Evolutionary conservation across 352 stramenopile genomes (phyloP).

Genomic region (Phytophthora agathidicida): DNA sequence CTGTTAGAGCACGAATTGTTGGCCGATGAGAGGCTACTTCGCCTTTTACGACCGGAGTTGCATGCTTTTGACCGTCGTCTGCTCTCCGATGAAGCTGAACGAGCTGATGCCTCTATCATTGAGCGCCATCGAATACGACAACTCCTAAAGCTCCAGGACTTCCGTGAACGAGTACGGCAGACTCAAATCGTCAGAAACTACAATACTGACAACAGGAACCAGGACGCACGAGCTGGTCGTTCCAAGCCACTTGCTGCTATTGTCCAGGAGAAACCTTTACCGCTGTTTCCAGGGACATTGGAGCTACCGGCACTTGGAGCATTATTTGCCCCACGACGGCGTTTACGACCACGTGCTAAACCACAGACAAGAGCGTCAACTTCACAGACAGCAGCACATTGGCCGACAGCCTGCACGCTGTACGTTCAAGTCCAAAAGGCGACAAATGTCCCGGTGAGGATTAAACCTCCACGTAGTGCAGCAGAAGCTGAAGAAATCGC

Average conservation of each 20-base stretch:
- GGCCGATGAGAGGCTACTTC: slow-evolving; percentile 60
- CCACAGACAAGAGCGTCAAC: slow-evolving; percentile 14
- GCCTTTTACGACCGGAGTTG: slow-evolving; percentile 68
- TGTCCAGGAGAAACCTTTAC: slow-evolving; percentile 85
- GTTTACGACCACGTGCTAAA: slow-evolving; percentile 54
- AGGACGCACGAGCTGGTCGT: slow-evolving; percentile 27
- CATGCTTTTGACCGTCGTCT: slow-evolving; percentile 59
- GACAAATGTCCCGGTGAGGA: slow-evolving; percentile 72
- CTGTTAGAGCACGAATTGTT: slow-evolving; percentile 65
- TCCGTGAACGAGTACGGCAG: slow-evolving; percentile 59
- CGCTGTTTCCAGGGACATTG: slow-evolving; percentile 72
- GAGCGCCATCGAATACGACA: slow-evolving; percentile 52
- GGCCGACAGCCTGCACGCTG: slow-evolving; percentile 68
- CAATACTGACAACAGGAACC: slow-evolving; percentile 21
- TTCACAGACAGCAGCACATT: slow-evolving; percentile 36
- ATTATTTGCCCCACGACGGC: slow-evolving; percentile 61
- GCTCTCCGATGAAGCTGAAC: slow-evolving; percentile 47
- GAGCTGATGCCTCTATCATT: slow-evolving; percentile 43
- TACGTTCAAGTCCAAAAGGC: slow-evolving; percentile 88
- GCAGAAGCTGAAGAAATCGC: slow-evolving; percentile 19
- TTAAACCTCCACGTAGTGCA: slow-evolving; percentile 25
- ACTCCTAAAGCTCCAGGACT: slow-evolving; percentile 66
- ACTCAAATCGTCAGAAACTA: slow-evolving; percentile 31
- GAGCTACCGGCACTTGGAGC: slow-evolving; percentile 60
- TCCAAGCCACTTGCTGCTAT: slow-evolving; percentile 57